A percentile compares a stretch with the other conserved stretches of the same genome.
These are phyloP conservation scores for Ettlia oleoabundans DNA, from an alignment of 139 green algal species.

Conservation along the genomic window DNA sequence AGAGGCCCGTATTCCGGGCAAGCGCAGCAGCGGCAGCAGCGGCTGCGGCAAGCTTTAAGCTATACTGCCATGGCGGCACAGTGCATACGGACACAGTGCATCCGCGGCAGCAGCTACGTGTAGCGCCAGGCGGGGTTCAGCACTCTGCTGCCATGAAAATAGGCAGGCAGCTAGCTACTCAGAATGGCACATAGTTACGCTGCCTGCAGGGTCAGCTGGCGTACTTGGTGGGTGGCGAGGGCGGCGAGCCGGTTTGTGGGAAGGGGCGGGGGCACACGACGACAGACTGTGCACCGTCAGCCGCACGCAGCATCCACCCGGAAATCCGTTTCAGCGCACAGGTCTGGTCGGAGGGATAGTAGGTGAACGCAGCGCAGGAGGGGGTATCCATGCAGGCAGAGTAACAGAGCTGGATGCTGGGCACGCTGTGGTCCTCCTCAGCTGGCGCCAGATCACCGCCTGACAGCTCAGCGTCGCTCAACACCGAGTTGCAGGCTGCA, in stretches of 20 bases:
- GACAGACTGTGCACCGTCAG: not conserved
- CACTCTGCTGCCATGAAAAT: no score
- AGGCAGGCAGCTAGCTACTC: not conserved
- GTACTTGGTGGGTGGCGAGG: not conserved
- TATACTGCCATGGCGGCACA: no score
- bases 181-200: not conserved
- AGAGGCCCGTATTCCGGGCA: no score
- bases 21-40: no score
- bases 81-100: no score
- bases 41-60: no score
- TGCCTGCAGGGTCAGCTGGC: not conserved
- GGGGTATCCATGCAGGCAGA: not conserved
- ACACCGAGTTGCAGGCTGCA: not conserved
- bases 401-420: not conserved
- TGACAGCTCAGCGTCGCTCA: not conserved
- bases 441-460: not conserved
- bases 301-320: not conserved
- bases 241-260: not conserved
- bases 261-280: slow-evolving; percentile 5
- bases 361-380: slow-evolving; percentile 18
- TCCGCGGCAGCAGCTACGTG: no score
- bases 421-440: not conserved
- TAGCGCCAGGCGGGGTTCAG: no score
- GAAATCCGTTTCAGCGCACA: not conserved
- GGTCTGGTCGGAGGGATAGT: not conserved